A percentile compares a stretch with the other conserved stretches of the same genome.
These are phyloP conservation scores for Brassica juncea DNA, from an alignment of 345 rosid species.

Conservation along the genomic window DNA sequence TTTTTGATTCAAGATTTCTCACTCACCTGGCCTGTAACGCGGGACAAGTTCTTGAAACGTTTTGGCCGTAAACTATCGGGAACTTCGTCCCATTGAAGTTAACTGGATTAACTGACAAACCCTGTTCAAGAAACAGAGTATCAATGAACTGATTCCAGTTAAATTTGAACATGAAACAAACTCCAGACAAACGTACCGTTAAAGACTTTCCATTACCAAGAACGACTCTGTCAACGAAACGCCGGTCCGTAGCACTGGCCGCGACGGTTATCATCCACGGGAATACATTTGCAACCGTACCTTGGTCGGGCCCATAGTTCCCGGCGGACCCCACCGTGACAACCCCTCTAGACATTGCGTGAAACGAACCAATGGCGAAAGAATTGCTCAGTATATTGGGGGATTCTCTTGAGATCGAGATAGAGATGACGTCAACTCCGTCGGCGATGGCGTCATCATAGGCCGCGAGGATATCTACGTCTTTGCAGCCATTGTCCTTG, in stretches of 20 bases:
- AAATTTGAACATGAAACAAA: neutral
- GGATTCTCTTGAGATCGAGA: conserved; percentile 6
- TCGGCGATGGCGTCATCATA: conserved; percentile 39
- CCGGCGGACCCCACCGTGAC: conserved; percentile 44
- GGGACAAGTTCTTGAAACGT: neutral
- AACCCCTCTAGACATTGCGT: conserved; percentile 49
- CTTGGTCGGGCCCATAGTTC: conserved; percentile 28
- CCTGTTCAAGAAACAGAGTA: conserved; percentile 28
- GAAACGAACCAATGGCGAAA: conserved; percentile 46
- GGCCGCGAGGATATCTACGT: conserved; percentile 22
- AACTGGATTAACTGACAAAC: conserved; percentile 34
- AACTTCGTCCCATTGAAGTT: conserved; percentile 28
- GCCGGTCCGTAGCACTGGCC: conserved; percentile 41
- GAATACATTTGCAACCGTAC: neutral
- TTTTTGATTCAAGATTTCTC: neutral
- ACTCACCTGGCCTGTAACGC: conserved; percentile 16
- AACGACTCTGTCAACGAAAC: conserved; percentile 31
- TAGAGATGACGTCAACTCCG: conserved; percentile 35
- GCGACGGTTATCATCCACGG: conserved; percentile 45
- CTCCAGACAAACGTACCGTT: conserved; percentile 23
- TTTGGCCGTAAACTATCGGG: conserved; percentile 33
- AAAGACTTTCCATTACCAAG: conserved; percentile 42
- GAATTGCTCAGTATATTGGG: neutral
- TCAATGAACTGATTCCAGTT: neutral
- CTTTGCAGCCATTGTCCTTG: neutral